Base-by-base conservation (phyloP, 176 grass and related monocot species). In the Carex littledalei region DNA sequence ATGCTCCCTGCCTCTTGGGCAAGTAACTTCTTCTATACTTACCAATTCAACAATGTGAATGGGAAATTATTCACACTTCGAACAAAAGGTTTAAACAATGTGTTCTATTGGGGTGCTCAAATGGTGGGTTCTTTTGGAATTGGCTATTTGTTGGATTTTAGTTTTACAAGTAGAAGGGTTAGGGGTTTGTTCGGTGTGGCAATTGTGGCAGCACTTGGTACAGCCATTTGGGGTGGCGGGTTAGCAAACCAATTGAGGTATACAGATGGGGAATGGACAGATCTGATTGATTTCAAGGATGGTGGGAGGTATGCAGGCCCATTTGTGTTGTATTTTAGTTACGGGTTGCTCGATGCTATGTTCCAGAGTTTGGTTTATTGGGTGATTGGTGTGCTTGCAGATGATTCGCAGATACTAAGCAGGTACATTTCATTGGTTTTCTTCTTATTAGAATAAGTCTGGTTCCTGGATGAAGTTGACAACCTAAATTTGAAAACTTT, bases 31-130 rank as follows among this genome's bases (percentile, higher is more conserved):
- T 98, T 98, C 91, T 98, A 98, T 89, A 92, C 81, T 8, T 94
- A 98, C 88, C 96, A 98, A 81, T 98, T 98, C 93, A 98, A 95
- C 91, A 90, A 95, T 86, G 95, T 98, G 55, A 95, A 98, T 16
- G 90, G 93, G 37, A 6, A 60, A 14, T 85, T 98, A 86, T 98
- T 98, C 90, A 88, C 84, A 0, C 89, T 98, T 8, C 16, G 95
- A 0, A 98, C 96, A 34, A 93, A 80, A 84, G 96, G 96, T 0
- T 84, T 98, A 81, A 98, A 94, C 85, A 98, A 98, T 64, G 91
- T 98, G 16, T 95, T 95, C 92, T 98, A 95, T 75, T 98, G 96
- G 96, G 96, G 83, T 56, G 96, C 96, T 2, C 96, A 98, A 87
- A 98, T 98, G 93, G 0, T 94, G n/a, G 96, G 96, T 6, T 94